Conservation (phyloP, 257 asterid genomes). For the Jaltomata sinuosa region DNA sequence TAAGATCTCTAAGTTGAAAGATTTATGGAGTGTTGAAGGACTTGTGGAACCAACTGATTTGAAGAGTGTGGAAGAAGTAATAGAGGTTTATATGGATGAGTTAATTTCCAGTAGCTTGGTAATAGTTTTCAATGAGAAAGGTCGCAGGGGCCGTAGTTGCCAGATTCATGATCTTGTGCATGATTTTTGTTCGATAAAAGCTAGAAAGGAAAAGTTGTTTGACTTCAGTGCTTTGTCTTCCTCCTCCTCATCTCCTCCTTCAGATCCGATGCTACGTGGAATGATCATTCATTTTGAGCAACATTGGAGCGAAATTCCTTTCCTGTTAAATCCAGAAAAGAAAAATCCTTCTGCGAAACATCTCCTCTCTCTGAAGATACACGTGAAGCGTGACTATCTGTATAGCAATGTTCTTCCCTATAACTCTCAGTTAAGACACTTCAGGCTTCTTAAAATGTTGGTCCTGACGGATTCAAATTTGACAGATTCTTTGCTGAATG, state of each 20-base stretch:
- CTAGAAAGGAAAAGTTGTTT: neutral
- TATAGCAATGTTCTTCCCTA: neutral
- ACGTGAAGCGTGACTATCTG: neutral
- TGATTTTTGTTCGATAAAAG: slow-evolving; percentile 6
- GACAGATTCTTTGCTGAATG: neutral
- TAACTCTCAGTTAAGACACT: neutral
- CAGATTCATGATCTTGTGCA: slow-evolving; percentile 14
- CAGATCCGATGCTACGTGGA: neutral
- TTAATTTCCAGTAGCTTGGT: slow-evolving; percentile 13
- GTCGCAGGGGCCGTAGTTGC: too few species aligned
- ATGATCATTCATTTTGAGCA: neutral
- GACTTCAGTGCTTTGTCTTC: neutral
- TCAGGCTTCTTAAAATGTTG: neutral
- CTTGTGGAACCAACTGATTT: neutral
- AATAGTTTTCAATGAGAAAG: slow-evolving; percentile 5
- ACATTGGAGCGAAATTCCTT: neutral
- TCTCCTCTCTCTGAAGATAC: neutral
- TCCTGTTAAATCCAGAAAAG: neutral
- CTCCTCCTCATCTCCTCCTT: neutral
- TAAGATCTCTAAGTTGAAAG: neutral
- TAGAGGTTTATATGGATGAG: slow-evolving; percentile 14
- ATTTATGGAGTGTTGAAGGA: slow-evolving; percentile 23
- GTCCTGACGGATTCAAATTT: neutral
- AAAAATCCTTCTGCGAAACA: neutral
- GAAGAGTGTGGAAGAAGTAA: too few species aligned